These are phyloP conservation scores for Magnolia sinica DNA, from an alignment of 164 flowering plant genomes.

Conservation along the genomic window DNA sequence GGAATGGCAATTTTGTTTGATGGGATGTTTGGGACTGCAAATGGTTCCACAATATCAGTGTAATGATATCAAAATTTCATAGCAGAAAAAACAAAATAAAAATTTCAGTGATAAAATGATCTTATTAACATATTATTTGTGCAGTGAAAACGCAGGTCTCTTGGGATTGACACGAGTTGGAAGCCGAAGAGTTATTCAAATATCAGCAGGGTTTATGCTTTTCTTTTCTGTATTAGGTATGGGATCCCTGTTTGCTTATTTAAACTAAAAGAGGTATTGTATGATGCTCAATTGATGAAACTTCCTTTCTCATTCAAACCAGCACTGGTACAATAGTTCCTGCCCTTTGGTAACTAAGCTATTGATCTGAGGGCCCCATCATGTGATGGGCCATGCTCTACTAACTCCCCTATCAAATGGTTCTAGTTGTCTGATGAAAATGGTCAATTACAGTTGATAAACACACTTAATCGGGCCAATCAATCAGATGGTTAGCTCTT, in stretches of 20 bases:
- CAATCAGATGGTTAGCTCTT: neutral
- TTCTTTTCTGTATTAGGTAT: slow-evolving; percentile 74
- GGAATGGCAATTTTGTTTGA: slow-evolving; percentile 64
- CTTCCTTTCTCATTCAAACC: no score
- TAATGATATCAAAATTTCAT: slow-evolving; percentile 27
- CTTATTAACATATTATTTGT: slow-evolving; percentile 5
- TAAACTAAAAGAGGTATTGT: neutral
- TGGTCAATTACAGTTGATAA: no score
- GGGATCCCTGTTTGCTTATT: neutral
- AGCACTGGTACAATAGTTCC: neutral
- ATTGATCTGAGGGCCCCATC: neutral
- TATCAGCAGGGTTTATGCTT: slow-evolving; percentile 70
- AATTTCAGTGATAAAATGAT: neutral
- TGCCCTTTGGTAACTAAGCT: neutral
- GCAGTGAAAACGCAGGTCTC: slow-evolving; percentile 77
- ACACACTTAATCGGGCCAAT: neutral
- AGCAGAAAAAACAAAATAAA: neutral
- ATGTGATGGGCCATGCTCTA: neutral
- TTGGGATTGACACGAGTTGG: slow-evolving; percentile 73
- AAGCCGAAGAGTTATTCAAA: slow-evolving; percentile 69
- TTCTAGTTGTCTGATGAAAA: neutral
- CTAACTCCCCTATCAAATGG: neutral
- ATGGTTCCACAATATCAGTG: slow-evolving; percentile 86
- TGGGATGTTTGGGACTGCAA: slow-evolving; percentile 74
- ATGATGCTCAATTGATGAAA: neutral